These are phyloP conservation scores for Saccharomyces hybrid DNA, from an alignment of 1,139 yeast species.

Conservation along the genomic window DNA sequence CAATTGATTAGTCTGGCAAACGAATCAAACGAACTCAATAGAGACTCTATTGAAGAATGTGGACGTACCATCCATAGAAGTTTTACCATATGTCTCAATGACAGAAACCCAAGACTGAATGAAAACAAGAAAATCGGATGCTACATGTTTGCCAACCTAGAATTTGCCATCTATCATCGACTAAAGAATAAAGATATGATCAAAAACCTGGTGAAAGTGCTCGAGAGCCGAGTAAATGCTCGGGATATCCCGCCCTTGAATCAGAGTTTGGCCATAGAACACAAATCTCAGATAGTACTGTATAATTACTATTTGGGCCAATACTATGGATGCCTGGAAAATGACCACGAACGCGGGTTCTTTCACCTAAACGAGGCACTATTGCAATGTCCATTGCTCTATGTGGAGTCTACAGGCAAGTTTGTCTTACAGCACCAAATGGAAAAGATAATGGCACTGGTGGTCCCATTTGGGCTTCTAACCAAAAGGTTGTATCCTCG, in stretches of 20 bases:
- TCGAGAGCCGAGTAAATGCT: conserved; percentile 32
- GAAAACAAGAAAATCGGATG: conserved; percentile 57
- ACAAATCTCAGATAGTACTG: conserved; percentile 16
- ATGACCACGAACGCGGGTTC: conserved; percentile 18
- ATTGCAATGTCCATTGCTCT: conserved; percentile 32
- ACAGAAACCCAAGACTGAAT: conserved; percentile 49
- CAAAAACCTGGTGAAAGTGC: conserved; percentile 67
- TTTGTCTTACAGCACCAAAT: conserved; percentile 11
- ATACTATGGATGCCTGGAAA: conserved; percentile 26
- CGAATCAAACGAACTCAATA: conserved; percentile 15
- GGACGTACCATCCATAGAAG: conserved; percentile 63
- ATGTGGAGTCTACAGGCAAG: conserved; percentile 18
- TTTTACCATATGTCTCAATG: conserved; percentile 72
- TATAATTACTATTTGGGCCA: conserved; percentile 28
- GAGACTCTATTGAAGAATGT: conserved; percentile 40
- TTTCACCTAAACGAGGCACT: conserved; percentile 19
- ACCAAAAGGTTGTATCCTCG: conserved; percentile 39
- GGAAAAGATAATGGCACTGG: conserved; percentile 40
- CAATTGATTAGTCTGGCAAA: conserved; percentile 39
- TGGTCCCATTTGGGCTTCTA: conserved; percentile 50
- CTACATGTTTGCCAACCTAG: conserved; percentile 64
- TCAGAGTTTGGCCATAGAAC: conserved; percentile 27
- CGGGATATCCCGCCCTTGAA: conserved; percentile 39
- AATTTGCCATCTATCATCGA: conserved; percentile 65
- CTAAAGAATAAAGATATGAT: conserved; percentile 69